Percentiles rank a stretch among this genome's conserved stretches.
These are phyloP conservation scores for Puccinia horiana DNA, from an alignment of 1,284 basidiomycete genomes.

Conservation along the genomic window DNA sequence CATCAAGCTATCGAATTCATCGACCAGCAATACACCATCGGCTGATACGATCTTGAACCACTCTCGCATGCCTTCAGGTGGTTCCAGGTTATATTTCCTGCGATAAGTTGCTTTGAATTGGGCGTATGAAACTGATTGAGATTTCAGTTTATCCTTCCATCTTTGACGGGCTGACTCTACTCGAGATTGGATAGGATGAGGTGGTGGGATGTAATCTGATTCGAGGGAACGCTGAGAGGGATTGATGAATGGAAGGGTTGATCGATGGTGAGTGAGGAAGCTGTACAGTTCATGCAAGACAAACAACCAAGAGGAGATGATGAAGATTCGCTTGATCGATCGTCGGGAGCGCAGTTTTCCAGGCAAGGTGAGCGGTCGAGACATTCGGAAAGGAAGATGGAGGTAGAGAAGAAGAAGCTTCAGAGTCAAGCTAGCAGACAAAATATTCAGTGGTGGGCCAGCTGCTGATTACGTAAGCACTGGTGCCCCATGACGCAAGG, in stretches of 20 bases:
- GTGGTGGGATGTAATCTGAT: slow-evolving; percentile 33
- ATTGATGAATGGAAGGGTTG: slow-evolving; percentile 18
- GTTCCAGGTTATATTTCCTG: slow-evolving; percentile 38
- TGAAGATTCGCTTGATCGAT: slow-evolving; percentile 45
- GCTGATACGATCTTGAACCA: slow-evolving; percentile 42
- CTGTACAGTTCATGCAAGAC: slow-evolving; percentile 44
- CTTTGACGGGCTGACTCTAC: slow-evolving; percentile 25
- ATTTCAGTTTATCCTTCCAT: slow-evolving; percentile 41
- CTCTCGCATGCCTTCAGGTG: slow-evolving; percentile 39
- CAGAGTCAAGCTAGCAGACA: background rate
- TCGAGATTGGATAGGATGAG: slow-evolving; percentile 44
- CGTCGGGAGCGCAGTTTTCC: slow-evolving; percentile 48
- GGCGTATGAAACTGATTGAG: slow-evolving; percentile 40
- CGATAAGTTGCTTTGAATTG: slow-evolving; percentile 42
- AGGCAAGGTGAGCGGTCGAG: slow-evolving; percentile 39
- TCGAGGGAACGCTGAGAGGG: slow-evolving; percentile 4
- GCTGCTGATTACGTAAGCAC: too few relatives aligned
- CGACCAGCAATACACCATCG: slow-evolving; percentile 44
- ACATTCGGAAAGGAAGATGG: slow-evolving; percentile 2
- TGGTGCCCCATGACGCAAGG: too few relatives aligned
- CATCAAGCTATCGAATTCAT: slow-evolving; percentile 48
- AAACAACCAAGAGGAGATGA: slow-evolving; percentile 42
- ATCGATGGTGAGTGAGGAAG: slow-evolving; percentile 32
- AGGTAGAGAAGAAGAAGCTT: background rate
- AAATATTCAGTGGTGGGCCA: too few relatives aligned